Conservation (phyloP, 495 filamentous ascomycete genomes). For the Talaromyces nanjingensis region DNA sequence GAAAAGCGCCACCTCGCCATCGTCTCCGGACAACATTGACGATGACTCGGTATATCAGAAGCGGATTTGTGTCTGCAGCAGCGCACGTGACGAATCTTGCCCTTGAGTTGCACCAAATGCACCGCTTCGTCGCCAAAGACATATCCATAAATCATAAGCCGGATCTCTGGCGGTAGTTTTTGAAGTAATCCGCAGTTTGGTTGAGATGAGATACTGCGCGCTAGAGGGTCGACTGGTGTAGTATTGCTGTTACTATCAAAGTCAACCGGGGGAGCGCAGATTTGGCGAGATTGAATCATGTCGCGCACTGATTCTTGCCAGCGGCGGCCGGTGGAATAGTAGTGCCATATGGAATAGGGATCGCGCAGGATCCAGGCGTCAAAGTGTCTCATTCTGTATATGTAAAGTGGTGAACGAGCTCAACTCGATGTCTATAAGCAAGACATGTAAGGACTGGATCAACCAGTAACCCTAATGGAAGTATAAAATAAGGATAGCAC, state of each 20-base stretch:
- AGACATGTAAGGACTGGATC: neutral
- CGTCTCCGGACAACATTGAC: slow-evolving; percentile 32
- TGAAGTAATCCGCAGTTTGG: slow-evolving; percentile 17
- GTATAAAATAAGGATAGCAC: neutral
- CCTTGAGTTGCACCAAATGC: slow-evolving; percentile 34
- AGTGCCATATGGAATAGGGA: slow-evolving; percentile 40
- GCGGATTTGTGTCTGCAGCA: slow-evolving; percentile 17
- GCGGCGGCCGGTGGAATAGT: slow-evolving; percentile 33
- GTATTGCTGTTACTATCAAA: neutral
- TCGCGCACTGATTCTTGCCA: slow-evolving; percentile 37
- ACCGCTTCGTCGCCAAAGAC: slow-evolving; percentile 39
- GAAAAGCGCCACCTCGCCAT: slow-evolving; percentile 29
- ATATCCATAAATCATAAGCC: slow-evolving; percentile 48
- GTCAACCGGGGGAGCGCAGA: slow-evolving; percentile 25
- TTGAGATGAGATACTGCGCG: slow-evolving; percentile 19
- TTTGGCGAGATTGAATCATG: slow-evolving; percentile 32
- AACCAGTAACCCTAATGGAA: neutral
- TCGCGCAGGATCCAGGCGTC: slow-evolving; percentile 40
- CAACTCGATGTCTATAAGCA: neutral
- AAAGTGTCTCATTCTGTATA: slow-evolving; percentile 34
- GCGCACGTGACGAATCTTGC: slow-evolving; percentile 35
- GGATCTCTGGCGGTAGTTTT: slow-evolving; percentile 45
- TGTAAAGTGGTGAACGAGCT: neutral
- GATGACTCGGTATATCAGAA: slow-evolving; percentile 23
- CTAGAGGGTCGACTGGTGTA: slow-evolving; percentile 14